These are phyloP conservation scores for Aspergillus carlsbadensis DNA, from an alignment of 495 filamentous ascomycete species.

Conservation along the genomic window DNA sequence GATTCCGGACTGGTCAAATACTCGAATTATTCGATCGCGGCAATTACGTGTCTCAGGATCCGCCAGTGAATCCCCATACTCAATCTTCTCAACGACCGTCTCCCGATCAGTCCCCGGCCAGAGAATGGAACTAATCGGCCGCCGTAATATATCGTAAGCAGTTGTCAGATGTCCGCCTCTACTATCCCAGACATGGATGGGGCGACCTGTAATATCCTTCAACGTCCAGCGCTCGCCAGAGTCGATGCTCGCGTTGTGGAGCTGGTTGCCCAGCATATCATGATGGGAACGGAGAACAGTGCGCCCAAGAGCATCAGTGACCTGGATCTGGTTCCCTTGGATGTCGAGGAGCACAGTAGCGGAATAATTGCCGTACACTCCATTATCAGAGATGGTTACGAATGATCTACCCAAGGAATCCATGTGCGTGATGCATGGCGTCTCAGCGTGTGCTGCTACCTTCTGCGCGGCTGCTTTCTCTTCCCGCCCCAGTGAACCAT, in stretches of 20 bases:
- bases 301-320: conserved; percentile 21
- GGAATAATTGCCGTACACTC: not conserved
- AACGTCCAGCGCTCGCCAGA: not conserved
- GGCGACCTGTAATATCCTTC: not conserved
- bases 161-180: not conserved
- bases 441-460: conserved; percentile 20
- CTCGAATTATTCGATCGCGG: not conserved
- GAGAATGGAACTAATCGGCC: not conserved
- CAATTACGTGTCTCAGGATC: no score
- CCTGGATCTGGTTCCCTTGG: conserved; percentile 22
- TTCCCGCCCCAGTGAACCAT: not conserved
- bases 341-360: no score
- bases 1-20: conserved; percentile 27
- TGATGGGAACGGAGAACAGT: not conserved
- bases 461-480: conserved; percentile 17
- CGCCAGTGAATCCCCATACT: not conserved
- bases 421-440: conserved; percentile 17
- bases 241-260: not conserved
- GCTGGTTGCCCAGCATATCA: not conserved
- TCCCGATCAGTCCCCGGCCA: not conserved
- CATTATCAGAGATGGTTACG: conserved; percentile 12
- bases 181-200: not conserved
- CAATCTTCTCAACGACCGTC: not conserved
- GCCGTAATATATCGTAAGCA: not conserved
- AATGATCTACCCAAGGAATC: conserved; percentile 21